Percentiles rank a stretch among this genome's conserved stretches.
Evolutionary conservation across 2,329 filamentous ascomycete species (phyloP).

Genomic region (Venturia oleaginea): DNA sequence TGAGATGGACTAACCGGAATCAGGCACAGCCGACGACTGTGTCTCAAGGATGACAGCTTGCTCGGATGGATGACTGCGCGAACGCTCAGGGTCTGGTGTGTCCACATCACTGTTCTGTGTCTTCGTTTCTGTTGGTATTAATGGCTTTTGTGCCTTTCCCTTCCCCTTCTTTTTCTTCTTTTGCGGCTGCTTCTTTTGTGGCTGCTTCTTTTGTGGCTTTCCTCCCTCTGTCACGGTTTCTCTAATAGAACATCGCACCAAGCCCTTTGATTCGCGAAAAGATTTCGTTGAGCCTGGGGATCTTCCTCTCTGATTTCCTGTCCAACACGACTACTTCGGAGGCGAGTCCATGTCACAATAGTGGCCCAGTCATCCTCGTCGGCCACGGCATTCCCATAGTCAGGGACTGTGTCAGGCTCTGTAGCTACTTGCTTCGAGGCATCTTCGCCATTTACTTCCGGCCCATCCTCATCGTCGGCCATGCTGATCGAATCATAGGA

Average conservation of each 20-base stretch:
- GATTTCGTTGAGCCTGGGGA: not conserved
- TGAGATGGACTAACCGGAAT: not conserved
- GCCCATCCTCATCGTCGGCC: constrained; percentile 6
- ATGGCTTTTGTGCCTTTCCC: not conserved
- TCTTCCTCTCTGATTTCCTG: not conserved
- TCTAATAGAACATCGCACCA: not conserved
- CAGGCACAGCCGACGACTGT: not conserved
- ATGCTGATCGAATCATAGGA: constrained; percentile 1
- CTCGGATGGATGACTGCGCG: not conserved
- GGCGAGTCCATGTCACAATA: not conserved
- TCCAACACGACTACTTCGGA: not conserved
- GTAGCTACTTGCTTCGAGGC: not conserved
- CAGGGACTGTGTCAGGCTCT: not conserved
- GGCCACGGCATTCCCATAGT: not conserved
- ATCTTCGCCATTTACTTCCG: not conserved
- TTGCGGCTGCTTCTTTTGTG: too few relatives aligned
- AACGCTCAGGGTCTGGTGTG: not conserved
- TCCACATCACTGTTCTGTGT: not conserved
- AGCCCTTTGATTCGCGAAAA: not conserved
- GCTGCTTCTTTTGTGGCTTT: not conserved
- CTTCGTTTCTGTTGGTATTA: not conserved
- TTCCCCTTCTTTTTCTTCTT: not conserved
- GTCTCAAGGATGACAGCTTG: not conserved
- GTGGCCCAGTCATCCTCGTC: not conserved
- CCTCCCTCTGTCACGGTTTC: not conserved